These are phyloP conservation scores for Epicoccum sorghinum DNA, from an alignment of 2,329 filamentous ascomycete species.

Conservation along the genomic window DNA sequence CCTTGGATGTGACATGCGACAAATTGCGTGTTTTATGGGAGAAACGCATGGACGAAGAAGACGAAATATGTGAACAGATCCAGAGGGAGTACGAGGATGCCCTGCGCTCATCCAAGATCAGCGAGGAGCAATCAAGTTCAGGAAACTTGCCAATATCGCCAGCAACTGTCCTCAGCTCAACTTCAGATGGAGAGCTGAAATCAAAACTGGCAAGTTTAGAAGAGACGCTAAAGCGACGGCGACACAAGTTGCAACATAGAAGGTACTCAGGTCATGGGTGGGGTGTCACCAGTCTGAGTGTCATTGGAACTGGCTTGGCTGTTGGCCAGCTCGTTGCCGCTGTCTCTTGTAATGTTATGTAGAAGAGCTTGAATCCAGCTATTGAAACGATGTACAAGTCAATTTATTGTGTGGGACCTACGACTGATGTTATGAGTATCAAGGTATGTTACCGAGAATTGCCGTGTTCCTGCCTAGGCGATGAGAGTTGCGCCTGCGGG, in stretches of 20 bases:
- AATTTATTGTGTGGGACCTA: no score
- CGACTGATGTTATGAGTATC: no score
- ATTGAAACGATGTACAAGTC: no score
- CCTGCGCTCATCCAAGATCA: neutral
- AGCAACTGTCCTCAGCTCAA: no score
- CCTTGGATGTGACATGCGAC: neutral
- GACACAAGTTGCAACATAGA: neutral
- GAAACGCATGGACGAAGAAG: neutral
- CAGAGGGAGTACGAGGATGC: neutral
- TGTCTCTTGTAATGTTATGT: constrained; percentile 23
- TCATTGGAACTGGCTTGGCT: constrained; percentile 14
- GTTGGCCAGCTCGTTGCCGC: constrained; percentile 19
- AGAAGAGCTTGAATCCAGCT: neutral
- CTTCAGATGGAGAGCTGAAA: neutral
- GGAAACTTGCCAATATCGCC: neutral
- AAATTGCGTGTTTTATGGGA: neutral
- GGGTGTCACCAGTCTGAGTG: neutral
- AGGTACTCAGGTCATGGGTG: neutral
- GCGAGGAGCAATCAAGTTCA: neutral
- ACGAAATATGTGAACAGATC: neutral
- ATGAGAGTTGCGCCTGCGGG: constrained; percentile 7
- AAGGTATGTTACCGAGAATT: constrained; percentile 4
- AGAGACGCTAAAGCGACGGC: neutral
- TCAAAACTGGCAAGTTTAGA: neutral
- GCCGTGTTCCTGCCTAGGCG: neutral